These are phyloP conservation scores for Hyphopichia pseudoburtonii DNA, from an alignment of 1,139 yeast genomes.

Conservation along the genomic window DNA sequence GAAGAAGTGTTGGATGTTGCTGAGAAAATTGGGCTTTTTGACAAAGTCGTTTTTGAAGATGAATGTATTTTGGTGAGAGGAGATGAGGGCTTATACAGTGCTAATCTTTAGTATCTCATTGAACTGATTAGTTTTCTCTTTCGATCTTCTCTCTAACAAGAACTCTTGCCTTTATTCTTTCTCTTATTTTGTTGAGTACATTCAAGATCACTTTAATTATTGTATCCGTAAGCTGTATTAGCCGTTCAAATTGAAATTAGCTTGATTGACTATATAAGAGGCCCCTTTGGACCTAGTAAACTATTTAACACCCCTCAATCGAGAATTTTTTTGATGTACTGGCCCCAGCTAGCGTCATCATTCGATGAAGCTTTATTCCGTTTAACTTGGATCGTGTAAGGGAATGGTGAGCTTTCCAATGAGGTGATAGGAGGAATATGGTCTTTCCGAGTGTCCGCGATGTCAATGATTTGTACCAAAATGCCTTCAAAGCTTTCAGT, in stretches of 20 bases:
- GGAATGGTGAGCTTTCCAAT: constrained; percentile 66
- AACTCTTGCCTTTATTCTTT: too few species aligned
- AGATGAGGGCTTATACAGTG: constrained; percentile 48
- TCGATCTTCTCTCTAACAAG: too few species aligned
- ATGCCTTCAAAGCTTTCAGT: constrained; percentile 41
- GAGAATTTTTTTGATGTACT: constrained; percentile 47
- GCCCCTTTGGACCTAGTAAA: too few species aligned
- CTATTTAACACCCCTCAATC: too few species aligned
- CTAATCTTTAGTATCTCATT: constrained; percentile 27
- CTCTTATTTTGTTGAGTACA: too few species aligned
- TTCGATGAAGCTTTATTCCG: constrained; percentile 14
- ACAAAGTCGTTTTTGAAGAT: constrained; percentile 54
- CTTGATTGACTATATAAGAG: too few species aligned
- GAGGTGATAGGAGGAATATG: constrained; percentile 78
- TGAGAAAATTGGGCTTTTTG: constrained; percentile 38
- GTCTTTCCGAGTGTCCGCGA: constrained; percentile 54
- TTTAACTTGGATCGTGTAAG: constrained; percentile 43
- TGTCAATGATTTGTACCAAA: constrained; percentile 47
- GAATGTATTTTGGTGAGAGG: constrained; percentile 74
- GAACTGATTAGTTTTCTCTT: too few species aligned
- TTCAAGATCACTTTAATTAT: too few species aligned
- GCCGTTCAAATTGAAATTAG: too few species aligned
- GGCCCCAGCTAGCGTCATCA: constrained; percentile 46
- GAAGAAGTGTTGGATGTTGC: constrained; percentile 47
- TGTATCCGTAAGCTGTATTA: too few species aligned